Conservation (phyloP, 2,329 filamentous ascomycete genomes). For the Penicillium sclerotigenum region DNA sequence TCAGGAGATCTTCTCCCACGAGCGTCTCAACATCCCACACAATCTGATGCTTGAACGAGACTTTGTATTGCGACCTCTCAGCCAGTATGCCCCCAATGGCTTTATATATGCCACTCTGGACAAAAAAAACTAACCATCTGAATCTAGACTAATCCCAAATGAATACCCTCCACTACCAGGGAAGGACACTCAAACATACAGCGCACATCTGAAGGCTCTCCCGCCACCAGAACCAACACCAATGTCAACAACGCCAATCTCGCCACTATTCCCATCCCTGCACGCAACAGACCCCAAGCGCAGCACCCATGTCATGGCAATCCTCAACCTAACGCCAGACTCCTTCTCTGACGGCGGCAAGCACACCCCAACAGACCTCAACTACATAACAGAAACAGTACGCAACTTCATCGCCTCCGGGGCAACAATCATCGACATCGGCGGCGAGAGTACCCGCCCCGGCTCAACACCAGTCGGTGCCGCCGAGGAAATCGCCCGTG, state of each 20-base stretch:
- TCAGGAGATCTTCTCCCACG: constrained; percentile 60
- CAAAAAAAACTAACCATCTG: neutral
- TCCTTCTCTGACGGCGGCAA: constrained; percentile 91
- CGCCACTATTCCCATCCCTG: constrained; percentile 49
- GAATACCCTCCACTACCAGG: constrained; percentile 33
- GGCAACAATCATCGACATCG: constrained; percentile 84
- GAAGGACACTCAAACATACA: constrained; percentile 31
- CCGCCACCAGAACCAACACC: constrained; percentile 37
- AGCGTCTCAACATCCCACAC: constrained; percentile 81
- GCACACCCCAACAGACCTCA: constrained; percentile 51
- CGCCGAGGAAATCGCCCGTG: constrained; percentile 71
- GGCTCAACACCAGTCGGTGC: constrained; percentile 65
- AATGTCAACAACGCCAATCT: constrained; percentile 39
- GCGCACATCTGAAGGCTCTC: constrained; percentile 34
- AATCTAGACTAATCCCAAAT: constrained; percentile 42
- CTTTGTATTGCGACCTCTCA: constrained; percentile 85
- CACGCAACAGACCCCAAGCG: constrained; percentile 55
- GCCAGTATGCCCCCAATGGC: constrained; percentile 40
- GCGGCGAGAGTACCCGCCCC: constrained; percentile 89
- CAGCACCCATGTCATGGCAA: constrained; percentile 81
- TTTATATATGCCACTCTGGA: neutral
- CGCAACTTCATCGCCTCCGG: constrained; percentile 63
- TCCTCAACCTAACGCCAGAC: constrained; percentile 91
- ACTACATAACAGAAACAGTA: constrained; percentile 57
- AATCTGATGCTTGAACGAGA: constrained; percentile 81